phyloP scores from a whole-genome alignment of 2,329 filamentous ascomycete species.

The Biscogniauxia sp. region DNA sequence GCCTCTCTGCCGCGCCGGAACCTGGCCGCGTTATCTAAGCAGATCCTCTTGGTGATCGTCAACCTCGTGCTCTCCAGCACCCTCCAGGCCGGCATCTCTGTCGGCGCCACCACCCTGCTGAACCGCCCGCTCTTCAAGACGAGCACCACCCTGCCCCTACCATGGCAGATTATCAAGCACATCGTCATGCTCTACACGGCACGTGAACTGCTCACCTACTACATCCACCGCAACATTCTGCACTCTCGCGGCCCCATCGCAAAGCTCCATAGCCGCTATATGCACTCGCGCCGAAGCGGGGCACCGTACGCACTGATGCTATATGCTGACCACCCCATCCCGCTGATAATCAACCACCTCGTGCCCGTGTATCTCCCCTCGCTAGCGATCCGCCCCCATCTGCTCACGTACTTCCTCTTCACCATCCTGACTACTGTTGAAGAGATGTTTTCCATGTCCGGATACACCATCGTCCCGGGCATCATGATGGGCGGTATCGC shows the following conservation, averaged over 20 bases:
- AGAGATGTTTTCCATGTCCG: slow-evolving; percentile 65
- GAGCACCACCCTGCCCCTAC: slow-evolving; percentile 48
- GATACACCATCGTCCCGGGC: slow-evolving; percentile 60
- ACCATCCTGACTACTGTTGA: slow-evolving; percentile 62
- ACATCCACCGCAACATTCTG: slow-evolving; percentile 69
- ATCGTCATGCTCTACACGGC: slow-evolving; percentile 41
- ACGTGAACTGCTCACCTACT: slow-evolving; percentile 65
- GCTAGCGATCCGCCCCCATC: slow-evolving; percentile 63
- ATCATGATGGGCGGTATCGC: slow-evolving; percentile 52
- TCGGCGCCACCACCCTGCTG: slow-evolving; percentile 36
- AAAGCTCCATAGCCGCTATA: slow-evolving; percentile 42
- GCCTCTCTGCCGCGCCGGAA: slow-evolving; percentile 48
- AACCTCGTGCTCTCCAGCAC: slow-evolving; percentile 46
- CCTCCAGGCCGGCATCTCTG: slow-evolving; percentile 42
- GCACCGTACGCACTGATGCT: slow-evolving; percentile 62
- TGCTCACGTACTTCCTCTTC: slow-evolving; percentile 70
- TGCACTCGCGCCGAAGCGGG: slow-evolving; percentile 49
- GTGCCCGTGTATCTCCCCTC: slow-evolving; percentile 66
- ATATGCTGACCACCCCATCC: slow-evolving; percentile 66
- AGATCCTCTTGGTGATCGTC: slow-evolving; percentile 41
- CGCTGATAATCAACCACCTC: slow-evolving; percentile 61
- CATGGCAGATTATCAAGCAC: slow-evolving; percentile 53
- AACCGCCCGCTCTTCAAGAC: slow-evolving; percentile 45
- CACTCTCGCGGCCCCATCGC: slow-evolving; percentile 48
- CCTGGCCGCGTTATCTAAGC: slow-evolving; percentile 32